Conservation (phyloP, 2,329 filamentous ascomycete genomes). For the Trichoderma citrinoviride region DNA sequence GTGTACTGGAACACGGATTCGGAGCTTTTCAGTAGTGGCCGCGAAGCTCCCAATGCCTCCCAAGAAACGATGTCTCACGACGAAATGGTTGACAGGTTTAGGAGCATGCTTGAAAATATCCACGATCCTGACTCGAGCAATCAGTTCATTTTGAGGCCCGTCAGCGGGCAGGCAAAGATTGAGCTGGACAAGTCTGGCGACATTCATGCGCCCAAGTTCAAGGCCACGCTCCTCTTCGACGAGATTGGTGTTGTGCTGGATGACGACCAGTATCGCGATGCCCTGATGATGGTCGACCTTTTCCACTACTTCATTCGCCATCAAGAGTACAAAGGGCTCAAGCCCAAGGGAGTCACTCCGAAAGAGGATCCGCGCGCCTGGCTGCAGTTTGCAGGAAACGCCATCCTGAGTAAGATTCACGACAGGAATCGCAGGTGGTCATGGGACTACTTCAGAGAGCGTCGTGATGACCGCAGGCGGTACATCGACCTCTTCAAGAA, state of each 20-base stretch:
- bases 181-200: conserved; percentile 93
- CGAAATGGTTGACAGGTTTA: conserved; percentile 75
- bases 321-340: conserved; percentile 91
- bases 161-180: conserved; percentile 90
- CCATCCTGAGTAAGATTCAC: conserved; percentile 89
- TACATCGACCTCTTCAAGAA: conserved; percentile 98
- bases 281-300: conserved; percentile 94
- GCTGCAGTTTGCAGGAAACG: conserved; percentile 86
- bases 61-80: conserved; percentile 66
- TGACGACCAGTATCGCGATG: conserved; percentile 95
- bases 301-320: conserved; percentile 99
- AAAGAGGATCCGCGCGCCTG: conserved; percentile 92
- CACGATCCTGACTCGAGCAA: conserved; percentile 61
- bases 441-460: conserved; percentile 92
- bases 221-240: conserved; percentile 88
- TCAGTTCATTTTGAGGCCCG: conserved; percentile 94
- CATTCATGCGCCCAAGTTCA: conserved; percentile 75
- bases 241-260: conserved; percentile 98
- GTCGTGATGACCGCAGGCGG: conserved; percentile 79
- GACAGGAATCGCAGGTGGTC: conserved; percentile 91
- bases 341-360: conserved; percentile 75
- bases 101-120: conserved; percentile 72
- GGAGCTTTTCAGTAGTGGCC: conserved; percentile 75
- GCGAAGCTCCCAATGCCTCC: conserved; percentile 52
- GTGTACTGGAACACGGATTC: conserved; percentile 99